A percentile compares a stretch with the other conserved stretches of the same genome.
Conservation (phyloP, 306 rosid species). For the Ormosia emarginata region DNA sequence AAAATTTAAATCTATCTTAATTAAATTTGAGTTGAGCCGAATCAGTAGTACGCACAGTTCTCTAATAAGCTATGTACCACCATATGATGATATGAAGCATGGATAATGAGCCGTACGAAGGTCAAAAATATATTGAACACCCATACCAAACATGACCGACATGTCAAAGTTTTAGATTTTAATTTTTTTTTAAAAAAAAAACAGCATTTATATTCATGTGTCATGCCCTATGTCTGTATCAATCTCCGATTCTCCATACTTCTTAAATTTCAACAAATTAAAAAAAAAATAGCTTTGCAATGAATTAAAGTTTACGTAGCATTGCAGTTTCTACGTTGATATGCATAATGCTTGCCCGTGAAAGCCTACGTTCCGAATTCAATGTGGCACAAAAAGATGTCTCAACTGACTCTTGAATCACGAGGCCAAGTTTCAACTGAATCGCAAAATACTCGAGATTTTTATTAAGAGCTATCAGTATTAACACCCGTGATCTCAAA, state of each 20-base stretch:
- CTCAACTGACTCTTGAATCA: slow-evolving; percentile 21
- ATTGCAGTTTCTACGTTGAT: not conserved
- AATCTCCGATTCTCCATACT: not conserved
- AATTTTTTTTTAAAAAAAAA: not conserved
- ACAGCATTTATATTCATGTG: not conserved
- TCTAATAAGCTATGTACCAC: no score
- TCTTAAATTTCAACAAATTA: not conserved
- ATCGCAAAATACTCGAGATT: slow-evolving; percentile 10
- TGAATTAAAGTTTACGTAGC: slow-evolving; percentile 9
- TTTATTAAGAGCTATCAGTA: slow-evolving; percentile 2
- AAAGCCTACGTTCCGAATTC: slow-evolving; percentile 12
- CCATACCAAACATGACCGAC: not conserved
- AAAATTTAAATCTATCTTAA: no score
- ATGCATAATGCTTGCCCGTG: slow-evolving; percentile 21
- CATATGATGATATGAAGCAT: not conserved
- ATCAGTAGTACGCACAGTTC: no score
- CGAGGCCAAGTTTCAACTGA: slow-evolving; percentile 28
- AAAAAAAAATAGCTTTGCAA: slow-evolving; percentile 10
- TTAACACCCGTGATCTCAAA: slow-evolving; percentile 31
- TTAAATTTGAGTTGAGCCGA: no score
- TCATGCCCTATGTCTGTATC: not conserved
- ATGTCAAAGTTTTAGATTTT: not conserved
- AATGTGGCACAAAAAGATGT: slow-evolving; percentile 30
- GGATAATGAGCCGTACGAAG: not conserved
- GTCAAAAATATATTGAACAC: not conserved